Percentiles rank a stretch among this genome's conserved stretches.
These are phyloP conservation scores for Talaromyces albobiverticillius DNA, from an alignment of 2,329 filamentous ascomycete genomes.

Conservation along the genomic window DNA sequence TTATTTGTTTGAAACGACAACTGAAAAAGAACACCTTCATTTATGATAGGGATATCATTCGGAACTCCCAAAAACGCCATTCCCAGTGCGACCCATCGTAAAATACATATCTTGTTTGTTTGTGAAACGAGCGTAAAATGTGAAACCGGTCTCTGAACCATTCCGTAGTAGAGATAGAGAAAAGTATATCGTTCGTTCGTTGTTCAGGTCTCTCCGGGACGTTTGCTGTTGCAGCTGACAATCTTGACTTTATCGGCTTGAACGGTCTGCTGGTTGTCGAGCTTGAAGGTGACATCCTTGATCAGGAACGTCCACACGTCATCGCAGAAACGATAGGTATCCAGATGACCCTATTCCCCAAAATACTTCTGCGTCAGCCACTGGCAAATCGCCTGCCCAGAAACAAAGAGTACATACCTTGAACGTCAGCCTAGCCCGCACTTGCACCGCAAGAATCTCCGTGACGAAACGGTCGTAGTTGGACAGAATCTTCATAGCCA, in stretches of 20 bases:
- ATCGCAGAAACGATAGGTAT: constrained; percentile 98
- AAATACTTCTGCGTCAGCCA: not conserved
- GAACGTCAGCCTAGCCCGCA: constrained; percentile 87
- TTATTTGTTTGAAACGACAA: too few relatives aligned
- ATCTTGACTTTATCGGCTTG: constrained; percentile 95
- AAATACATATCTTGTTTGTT: not conserved
- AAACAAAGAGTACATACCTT: constrained; percentile 62
- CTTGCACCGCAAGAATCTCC: constrained; percentile 85
- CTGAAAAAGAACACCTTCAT: not conserved
- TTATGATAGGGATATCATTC: not conserved
- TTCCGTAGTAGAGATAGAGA: too few relatives aligned
- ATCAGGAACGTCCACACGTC: constrained; percentile 99
- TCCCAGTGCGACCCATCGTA: not conserved
- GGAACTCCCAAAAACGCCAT: constrained; percentile 2
- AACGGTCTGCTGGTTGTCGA: constrained; percentile 76
- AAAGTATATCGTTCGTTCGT: not conserved
- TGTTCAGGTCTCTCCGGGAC: constrained; percentile 55
- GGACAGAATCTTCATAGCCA: constrained; percentile 95
- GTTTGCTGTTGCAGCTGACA: constrained; percentile 93
- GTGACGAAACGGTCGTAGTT: constrained; percentile 95
- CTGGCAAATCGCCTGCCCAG: too few relatives aligned
- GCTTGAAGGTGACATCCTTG: constrained; percentile 98
- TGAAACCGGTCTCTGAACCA: too few relatives aligned
- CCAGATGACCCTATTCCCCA: constrained; percentile 73
- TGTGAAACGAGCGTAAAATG: too few relatives aligned